Base-by-base conservation (phyloP, 441 rosid genomes). In the Metrosideros polymorpha region DNA sequence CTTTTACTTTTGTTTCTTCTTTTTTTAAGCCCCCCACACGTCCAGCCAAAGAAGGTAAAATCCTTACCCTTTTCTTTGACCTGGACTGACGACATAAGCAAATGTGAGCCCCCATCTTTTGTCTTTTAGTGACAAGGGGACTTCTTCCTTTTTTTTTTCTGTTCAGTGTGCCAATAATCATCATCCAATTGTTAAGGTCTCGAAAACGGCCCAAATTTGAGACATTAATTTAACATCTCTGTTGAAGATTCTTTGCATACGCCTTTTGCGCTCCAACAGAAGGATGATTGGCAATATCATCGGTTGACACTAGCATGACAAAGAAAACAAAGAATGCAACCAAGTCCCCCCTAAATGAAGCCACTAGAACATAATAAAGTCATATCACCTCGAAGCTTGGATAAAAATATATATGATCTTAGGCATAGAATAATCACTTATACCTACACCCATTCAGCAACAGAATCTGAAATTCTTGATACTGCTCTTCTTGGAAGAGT, bases 171-270 rank as follows among this genome's bases (percentile, higher is more conserved):
- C n/a, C n/a, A n/a, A n/a, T n/a, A n/a, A n/a, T n/a, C n/a, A n/a
- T n/a, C n/a, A n/a, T n/a, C n/a, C n/a, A n/a, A n/a, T n/a, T n/a
- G n/a, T n/a, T n/a, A n/a, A n/a, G n/a, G n/a, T n/a, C n/a, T n/a
- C n/a, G n/a, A n/a, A n/a, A n/a, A n/a, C n/a, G n/a, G n/a, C n/a
- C n/a, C n/a, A n/a, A n/a, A n/a, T n/a, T n/a, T n/a, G n/a, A n/a
- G n/a, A n/a, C n/a, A n/a, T n/a, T n/a, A n/a, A n/a, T n/a, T n/a
- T n/a, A n/a, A n/a, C n/a, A n/a, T n/a, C n/a, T n/a, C 97, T 92
- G 89, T 98, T 96, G 89, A 97, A 98, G 86, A 95, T 98, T 85
- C 95, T 95, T 90, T 96, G 99, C 99, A 96, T 98, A 10, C 97
- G 99, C 90, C 97, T 95, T 86, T 96, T 95, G 59, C 98, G 95